Conservation (phyloP, 2,329 filamentous ascomycete species). For the Coleophoma crateriformis region DNA sequence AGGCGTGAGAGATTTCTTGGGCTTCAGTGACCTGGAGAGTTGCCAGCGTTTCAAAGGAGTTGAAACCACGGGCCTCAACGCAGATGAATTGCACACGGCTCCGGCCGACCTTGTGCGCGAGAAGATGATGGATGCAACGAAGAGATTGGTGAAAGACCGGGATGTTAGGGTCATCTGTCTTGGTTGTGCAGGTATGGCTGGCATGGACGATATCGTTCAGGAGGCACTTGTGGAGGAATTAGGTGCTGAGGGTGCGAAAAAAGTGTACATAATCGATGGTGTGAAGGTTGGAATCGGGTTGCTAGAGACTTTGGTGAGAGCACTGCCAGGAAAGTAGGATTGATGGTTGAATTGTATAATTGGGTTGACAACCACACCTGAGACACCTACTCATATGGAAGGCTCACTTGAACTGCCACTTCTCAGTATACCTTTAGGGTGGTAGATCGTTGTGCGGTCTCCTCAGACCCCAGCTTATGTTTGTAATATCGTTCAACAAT, state of each 20-base stretch:
- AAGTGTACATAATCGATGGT: conserved; percentile 72
- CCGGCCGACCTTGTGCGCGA: conserved; percentile 56
- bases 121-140: conserved; percentile 66
- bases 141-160: conserved; percentile 51
- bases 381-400: background rate
- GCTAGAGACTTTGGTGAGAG: conserved; percentile 18
- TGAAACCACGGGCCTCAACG: conserved; percentile 74
- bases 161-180: conserved; percentile 67
- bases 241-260: conserved; percentile 50
- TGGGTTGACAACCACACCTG: too few species aligned
- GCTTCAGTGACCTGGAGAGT: conserved; percentile 29
- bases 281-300: conserved; percentile 59
- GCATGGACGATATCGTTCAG: conserved; percentile 72
- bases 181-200: conserved; percentile 89
- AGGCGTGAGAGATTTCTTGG: conserved; percentile 62
- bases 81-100: conserved; percentile 71
- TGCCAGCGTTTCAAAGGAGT: conserved; percentile 65
- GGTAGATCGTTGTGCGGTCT: too few species aligned
- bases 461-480: too few species aligned
- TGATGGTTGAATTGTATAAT: background rate
- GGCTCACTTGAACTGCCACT: background rate
- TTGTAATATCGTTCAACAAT: too few species aligned
- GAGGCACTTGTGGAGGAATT: conserved; percentile 60
- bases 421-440: too few species aligned
- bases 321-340: conserved; percentile 7